phyloP scores from a whole-genome alignment of 257 asterid species.

The Galeopsis tetrahit region DNA sequence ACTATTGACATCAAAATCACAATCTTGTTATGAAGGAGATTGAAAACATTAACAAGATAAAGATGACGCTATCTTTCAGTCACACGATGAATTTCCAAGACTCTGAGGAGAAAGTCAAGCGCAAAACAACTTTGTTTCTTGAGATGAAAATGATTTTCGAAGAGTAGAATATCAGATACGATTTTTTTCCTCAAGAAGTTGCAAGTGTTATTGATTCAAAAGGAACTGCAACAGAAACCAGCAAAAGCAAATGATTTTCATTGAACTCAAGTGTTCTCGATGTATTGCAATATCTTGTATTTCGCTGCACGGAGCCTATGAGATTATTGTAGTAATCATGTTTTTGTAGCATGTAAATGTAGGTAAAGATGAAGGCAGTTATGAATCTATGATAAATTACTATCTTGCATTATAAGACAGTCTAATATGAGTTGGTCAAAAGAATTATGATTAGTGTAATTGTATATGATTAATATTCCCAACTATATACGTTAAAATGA shows the following conservation, averaged over 20 bases:
- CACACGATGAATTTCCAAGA: slow-evolving; percentile 97
- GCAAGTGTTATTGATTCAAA: slow-evolving; percentile 54
- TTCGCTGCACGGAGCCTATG: not conserved
- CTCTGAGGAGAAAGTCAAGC: slow-evolving; percentile 64
- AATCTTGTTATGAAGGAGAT: slow-evolving; percentile 85
- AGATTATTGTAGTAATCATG: not conserved
- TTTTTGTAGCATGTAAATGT: not conserved
- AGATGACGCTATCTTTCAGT: slow-evolving; percentile 74
- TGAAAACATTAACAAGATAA: slow-evolving; percentile 85
- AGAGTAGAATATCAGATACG: slow-evolving; percentile 72
- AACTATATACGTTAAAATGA: too few relatives aligned
- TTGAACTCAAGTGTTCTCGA: too few relatives aligned
- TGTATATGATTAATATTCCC: too few relatives aligned
- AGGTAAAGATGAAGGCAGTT: not conserved
- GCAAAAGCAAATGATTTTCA: slow-evolving; percentile 39
- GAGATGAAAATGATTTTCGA: slow-evolving; percentile 85
- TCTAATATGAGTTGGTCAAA: not conserved
- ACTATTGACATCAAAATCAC: slow-evolving; percentile 85
- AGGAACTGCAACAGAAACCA: slow-evolving; percentile 36
- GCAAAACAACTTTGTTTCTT: slow-evolving; percentile 68
- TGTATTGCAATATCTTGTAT: slow-evolving; percentile 1
- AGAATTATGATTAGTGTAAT: too few relatives aligned
- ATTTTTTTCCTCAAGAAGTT: slow-evolving; percentile 88
- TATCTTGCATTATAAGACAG: not conserved
- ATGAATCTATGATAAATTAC: not conserved